Conservation (phyloP, 2,329 filamentous ascomycete genomes). For the Fonsecaea erecta region DNA sequence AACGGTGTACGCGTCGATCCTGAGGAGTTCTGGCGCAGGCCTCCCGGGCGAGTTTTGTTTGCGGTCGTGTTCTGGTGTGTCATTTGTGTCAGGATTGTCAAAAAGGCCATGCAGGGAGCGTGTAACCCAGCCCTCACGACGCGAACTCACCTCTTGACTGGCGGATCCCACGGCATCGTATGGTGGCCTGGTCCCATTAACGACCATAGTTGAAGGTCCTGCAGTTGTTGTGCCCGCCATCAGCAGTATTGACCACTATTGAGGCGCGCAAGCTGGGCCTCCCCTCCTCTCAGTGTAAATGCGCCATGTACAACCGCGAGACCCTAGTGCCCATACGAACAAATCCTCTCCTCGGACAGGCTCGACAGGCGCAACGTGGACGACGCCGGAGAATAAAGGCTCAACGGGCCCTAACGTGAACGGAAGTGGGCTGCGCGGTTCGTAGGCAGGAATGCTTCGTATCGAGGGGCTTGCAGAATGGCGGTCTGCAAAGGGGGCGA, state of each 20-base stretch:
- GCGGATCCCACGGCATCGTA: slow-evolving; percentile 24
- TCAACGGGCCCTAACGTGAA: slow-evolving; percentile 6
- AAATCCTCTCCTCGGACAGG: background rate
- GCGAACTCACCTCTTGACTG: slow-evolving; percentile 32
- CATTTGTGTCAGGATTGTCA: slow-evolving; percentile 24
- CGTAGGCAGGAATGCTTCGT: slow-evolving; percentile 18
- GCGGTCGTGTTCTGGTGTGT: slow-evolving; percentile 27
- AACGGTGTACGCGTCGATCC: slow-evolving; percentile 30
- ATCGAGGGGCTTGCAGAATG: slow-evolving; percentile 27
- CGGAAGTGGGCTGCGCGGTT: slow-evolving; percentile 9
- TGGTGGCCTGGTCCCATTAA: slow-evolving; percentile 19
- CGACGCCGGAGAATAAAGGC: slow-evolving; percentile 6
- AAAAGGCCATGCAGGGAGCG: background rate
- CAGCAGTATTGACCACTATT: slow-evolving; percentile 8
- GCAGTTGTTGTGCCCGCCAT: slow-evolving; percentile 30
- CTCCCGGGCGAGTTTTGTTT: slow-evolving; percentile 26
- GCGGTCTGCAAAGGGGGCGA: slow-evolving; percentile 22
- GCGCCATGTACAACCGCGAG: slow-evolving; percentile 26
- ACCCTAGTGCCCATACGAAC: slow-evolving; percentile 17
- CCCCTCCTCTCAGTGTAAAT: slow-evolving; percentile 30
- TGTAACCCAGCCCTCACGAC: background rate
- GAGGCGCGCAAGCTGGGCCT: slow-evolving; percentile 15
- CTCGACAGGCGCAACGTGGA: background rate
- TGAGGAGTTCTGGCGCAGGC: slow-evolving; percentile 27
- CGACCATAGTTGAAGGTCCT: slow-evolving; percentile 23